A percentile compares a stretch with the other conserved stretches of the same genome.
These are phyloP conservation scores for Sporothrix variecibatus DNA, from an alignment of 2,329 filamentous ascomycete genomes.

Conservation along the genomic window DNA sequence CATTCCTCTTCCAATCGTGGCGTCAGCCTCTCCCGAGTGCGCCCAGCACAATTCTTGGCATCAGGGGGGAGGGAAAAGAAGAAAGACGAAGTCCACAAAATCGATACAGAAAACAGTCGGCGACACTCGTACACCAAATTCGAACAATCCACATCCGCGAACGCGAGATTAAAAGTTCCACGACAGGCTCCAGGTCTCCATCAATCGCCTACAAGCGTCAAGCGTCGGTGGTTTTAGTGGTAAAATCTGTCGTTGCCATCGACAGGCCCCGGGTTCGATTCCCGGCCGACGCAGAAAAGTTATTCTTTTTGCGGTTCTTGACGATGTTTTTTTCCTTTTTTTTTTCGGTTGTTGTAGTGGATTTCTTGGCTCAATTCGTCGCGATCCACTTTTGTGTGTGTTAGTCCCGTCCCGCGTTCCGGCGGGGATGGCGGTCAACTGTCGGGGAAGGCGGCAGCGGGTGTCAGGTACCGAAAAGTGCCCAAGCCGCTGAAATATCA, in stretches of 20 bases:
- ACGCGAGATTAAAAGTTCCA: too few relatives aligned
- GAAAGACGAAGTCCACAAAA: too few relatives aligned
- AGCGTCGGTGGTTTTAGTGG: conserved; percentile 1
- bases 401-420: neutral
- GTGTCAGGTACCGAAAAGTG: neutral
- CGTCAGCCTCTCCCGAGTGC: too few relatives aligned
- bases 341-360: neutral
- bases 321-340: neutral
- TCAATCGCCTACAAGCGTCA: neutral
- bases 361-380: neutral
- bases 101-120: too few relatives aligned
- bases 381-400: neutral
- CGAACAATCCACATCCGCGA: too few relatives aligned
- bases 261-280: conserved; percentile 11
- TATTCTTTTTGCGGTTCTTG: neutral
- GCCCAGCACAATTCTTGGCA: too few relatives aligned
- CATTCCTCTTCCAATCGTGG: too few relatives aligned
- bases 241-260: conserved; percentile 6
- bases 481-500: neutral
- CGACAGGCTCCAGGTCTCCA: too few relatives aligned
- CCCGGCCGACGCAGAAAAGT: neutral
- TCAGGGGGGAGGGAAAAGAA: too few relatives aligned
- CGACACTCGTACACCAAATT: too few relatives aligned
- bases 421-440: neutral
- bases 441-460: neutral